Base-by-base conservation (phyloP, 1,284 basidiomycete genomes). In the Malassezia pachydermatis region DNA sequence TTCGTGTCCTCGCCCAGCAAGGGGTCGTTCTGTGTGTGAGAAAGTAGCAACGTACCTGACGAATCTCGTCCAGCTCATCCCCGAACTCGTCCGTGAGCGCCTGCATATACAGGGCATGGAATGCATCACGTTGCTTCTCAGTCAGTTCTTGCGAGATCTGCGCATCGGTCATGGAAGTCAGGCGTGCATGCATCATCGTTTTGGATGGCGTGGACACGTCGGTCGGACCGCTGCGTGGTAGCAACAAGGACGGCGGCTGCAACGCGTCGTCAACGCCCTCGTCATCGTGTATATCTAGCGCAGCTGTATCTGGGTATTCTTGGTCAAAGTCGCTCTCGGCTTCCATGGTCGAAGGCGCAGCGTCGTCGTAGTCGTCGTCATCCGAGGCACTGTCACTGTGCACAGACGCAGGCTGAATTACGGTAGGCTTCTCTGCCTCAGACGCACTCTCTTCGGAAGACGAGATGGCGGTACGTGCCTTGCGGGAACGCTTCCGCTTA, bases 1-100 rank as follows among this genome's bases (percentile, higher is more conserved):
- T 33, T 22, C 7, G 20, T n/a, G 13, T 33, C 37, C 10, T 28
- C 27, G 19, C 27, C n/a, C 7, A 42, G 43, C 19, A 37, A 32
- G 6, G 29, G 29, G 33, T 51, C 39, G 13, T 47, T 35, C 16
- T 41, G 36, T n/a, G n/a, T n/a, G n/a, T n/a, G n/a, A n/a, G n/a
- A n/a, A n/a, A n/a, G n/a, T n/a, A n/a, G n/a, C n/a, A n/a, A n/a
- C n/a, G n/a, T n/a, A n/a, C n/a, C n/a, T n/a, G n/a, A 13, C 62
- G 58, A 32, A 64, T 51, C 1, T 56, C 37, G 23, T 64, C 62
- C 20, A 64, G 54, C 22, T 64, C 60, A 23, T 58, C 56, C 9
- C 55, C 62, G 40, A 64, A 64, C 19, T 60, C 58, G 19, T 64
- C 56, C 17, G 62, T 60, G n/a, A 64, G 47, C 0, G 55, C 34